Evolutionary conservation across 345 rosid species (phyloP).

Genomic region (Carallia pectinifolia): DNA sequence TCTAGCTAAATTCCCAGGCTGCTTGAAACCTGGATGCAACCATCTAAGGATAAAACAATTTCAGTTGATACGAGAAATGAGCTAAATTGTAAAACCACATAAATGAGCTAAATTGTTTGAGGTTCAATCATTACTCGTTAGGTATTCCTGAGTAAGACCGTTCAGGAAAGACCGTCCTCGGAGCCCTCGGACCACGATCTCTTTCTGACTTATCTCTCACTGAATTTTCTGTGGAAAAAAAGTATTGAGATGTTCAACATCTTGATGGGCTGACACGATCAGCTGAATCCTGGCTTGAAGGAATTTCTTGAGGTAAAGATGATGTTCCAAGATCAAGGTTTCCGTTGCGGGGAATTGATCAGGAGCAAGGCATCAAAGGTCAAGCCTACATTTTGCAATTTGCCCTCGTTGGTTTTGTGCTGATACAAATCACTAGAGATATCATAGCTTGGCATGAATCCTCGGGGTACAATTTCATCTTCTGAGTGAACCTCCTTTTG

Average conservation of each 20-base stretch:
- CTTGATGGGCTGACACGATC: constrained; percentile 27
- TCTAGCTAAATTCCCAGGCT: not conserved
- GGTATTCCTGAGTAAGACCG: constrained; percentile 73
- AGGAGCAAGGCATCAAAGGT: constrained; percentile 48
- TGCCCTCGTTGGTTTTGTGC: constrained; percentile 65
- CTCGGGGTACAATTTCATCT: constrained; percentile 47
- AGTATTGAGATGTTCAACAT: constrained; percentile 30
- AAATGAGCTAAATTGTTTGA: constrained; percentile 59
- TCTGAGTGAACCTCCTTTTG: constrained; percentile 57
- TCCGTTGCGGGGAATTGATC: constrained; percentile 37
- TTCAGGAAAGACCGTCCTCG: constrained; percentile 44
- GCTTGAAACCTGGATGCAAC: not conserved
- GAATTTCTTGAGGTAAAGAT: constrained; percentile 41
- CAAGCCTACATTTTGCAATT: constrained; percentile 57
- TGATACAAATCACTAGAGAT: constrained; percentile 57
- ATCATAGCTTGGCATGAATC: constrained; percentile 50
- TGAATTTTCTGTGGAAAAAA: constrained; percentile 33
- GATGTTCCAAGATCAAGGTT: constrained; percentile 39
- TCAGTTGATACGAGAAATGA: not conserved
- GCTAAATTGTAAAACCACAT: constrained; percentile 74
- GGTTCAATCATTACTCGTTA: constrained; percentile 56
- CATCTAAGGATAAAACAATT: no score
- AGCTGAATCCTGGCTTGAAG: constrained; percentile 43
- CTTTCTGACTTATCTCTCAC: constrained; percentile 67
- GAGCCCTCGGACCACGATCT: constrained; percentile 42